Conservation (phyloP, 169 alveolate species). For the Eimeria sp. region DNA sequence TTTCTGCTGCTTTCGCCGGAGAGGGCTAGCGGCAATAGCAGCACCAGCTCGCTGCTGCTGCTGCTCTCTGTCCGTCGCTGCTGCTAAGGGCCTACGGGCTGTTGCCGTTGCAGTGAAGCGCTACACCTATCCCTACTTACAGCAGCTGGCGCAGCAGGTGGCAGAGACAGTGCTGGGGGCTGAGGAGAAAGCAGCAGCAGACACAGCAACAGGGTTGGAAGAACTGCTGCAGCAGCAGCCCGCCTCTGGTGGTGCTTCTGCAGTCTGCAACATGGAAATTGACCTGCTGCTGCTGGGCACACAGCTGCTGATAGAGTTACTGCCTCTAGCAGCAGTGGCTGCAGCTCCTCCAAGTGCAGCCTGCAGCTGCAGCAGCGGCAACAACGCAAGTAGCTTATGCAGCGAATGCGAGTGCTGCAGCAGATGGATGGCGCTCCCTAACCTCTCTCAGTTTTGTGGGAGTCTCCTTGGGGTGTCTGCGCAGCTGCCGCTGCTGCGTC, state of each 20-base stretch:
- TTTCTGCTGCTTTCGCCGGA: conserved; percentile 12
- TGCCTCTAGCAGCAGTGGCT: conserved; percentile 60
- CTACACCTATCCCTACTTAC: conserved; percentile 54
- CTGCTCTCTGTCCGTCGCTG: conserved; percentile 10
- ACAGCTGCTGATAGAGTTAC: conserved; percentile 51
- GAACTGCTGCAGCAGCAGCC: conserved; percentile 21
- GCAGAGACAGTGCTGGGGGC: conserved; percentile 47
- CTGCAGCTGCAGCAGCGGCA: conserved; percentile 39
- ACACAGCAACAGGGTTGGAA: not conserved
- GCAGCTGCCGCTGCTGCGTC: conserved; percentile 69
- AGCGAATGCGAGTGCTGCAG: conserved; percentile 44
- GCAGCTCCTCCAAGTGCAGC: conserved; percentile 33
- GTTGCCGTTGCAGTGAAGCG: conserved; percentile 53
- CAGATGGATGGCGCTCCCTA: conserved; percentile 41
- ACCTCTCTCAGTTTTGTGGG: conserved; percentile 67
- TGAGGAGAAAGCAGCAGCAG: conserved; percentile 47
- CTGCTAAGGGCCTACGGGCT: conserved; percentile 53
- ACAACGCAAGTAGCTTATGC: not conserved
- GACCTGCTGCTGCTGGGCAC: conserved; percentile 72
- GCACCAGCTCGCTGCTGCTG: conserved; percentile 13
- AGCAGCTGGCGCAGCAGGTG: conserved; percentile 65
- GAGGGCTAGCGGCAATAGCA: conserved; percentile 34
- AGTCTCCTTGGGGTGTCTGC: conserved; percentile 72
- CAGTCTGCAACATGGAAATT: conserved; percentile 6
- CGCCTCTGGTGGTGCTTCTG: conserved; percentile 27